phyloP scores from a whole-genome alignment of 116 monocot genomes.

The Iris pallida region DNA sequence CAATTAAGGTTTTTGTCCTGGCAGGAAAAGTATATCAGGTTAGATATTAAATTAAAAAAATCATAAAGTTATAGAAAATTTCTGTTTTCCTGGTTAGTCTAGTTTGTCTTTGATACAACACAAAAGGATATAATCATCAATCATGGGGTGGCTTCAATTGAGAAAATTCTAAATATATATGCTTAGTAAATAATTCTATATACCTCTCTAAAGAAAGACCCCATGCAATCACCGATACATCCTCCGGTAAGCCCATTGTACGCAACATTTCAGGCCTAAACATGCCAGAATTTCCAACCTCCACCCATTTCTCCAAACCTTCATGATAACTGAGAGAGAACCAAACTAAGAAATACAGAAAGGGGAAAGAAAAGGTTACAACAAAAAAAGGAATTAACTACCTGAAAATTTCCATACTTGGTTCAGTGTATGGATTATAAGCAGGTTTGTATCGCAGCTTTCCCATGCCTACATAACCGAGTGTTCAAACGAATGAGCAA shows the following conservation, averaged over 20 bases:
- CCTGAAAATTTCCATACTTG: conserved; percentile 99
- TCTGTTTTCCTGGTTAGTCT: too few relatives aligned
- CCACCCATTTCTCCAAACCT: conserved; percentile 94
- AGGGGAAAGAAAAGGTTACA: conserved; percentile 7
- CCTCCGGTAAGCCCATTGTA: conserved; percentile 93
- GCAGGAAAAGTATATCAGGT: too few relatives aligned
- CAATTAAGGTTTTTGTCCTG: too few relatives aligned
- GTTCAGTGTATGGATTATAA: conserved; percentile 98
- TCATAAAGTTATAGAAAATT: too few relatives aligned
- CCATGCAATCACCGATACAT: conserved; percentile 97
- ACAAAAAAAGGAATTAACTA: conserved; percentile 6
- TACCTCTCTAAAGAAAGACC: conserved; percentile 98
- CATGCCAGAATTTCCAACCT: conserved; percentile 96
- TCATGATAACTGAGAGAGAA: conserved; percentile 67
- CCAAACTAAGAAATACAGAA: conserved; percentile 1
- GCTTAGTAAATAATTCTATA: too few relatives aligned
- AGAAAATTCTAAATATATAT: not conserved
- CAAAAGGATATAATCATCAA: not conserved
- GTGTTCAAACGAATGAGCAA: too few relatives aligned
- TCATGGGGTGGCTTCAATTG: not conserved
- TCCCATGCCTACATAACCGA: conserved; percentile 59
- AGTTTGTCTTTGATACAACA: too few relatives aligned
- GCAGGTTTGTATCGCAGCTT: conserved; percentile 94
- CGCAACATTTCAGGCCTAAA: conserved; percentile 97
- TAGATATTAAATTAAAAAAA: too few relatives aligned